Evolutionary conservation across 2,329 filamentous ascomycete species (phyloP).

Genomic region (Aspergillus ochraceoroseus): DNA sequence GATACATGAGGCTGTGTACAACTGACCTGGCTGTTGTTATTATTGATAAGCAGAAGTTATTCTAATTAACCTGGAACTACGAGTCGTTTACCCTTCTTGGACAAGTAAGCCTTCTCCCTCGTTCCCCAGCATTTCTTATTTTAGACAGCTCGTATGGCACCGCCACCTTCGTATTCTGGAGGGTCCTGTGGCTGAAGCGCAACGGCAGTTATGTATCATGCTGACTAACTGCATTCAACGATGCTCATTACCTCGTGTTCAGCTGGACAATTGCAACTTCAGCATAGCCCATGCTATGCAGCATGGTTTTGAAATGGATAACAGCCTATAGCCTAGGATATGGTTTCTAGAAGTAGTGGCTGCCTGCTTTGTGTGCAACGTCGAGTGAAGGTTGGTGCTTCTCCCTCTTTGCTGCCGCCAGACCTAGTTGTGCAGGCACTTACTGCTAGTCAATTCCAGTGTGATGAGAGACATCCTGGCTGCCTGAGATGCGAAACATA

Average conservation of each 20-base stretch:
- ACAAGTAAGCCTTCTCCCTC: too few species aligned
- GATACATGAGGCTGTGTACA: slow-evolving; percentile 6
- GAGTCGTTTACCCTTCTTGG: too few species aligned
- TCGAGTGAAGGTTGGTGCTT: slow-evolving; percentile 26
- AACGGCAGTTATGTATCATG: too few species aligned
- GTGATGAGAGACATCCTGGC: slow-evolving; percentile 31
- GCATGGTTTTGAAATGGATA: not conserved
- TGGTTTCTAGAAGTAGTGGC: slow-evolving; percentile 27
- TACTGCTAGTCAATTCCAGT: slow-evolving; percentile 23
- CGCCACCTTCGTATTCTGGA: too few species aligned
- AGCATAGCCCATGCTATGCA: not conserved
- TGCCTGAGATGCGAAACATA: slow-evolving; percentile 35
- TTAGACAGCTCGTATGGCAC: too few species aligned
- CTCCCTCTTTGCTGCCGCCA: too few species aligned
- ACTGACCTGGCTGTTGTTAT: not conserved
- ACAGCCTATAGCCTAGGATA: slow-evolving; percentile 6
- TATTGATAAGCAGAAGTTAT: slow-evolving; percentile 1
- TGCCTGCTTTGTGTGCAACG: slow-evolving; percentile 28
- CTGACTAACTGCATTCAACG: too few species aligned
- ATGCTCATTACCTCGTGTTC: not conserved
- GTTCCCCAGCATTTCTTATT: too few species aligned
- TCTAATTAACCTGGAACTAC: too few species aligned
- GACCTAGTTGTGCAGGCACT: not conserved
- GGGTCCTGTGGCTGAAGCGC: too few species aligned
- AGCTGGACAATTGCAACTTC: not conserved